Evolutionary conservation across 805 yeast species (phyloP).

Genomic region (Nakazawaea ambrosiae): DNA sequence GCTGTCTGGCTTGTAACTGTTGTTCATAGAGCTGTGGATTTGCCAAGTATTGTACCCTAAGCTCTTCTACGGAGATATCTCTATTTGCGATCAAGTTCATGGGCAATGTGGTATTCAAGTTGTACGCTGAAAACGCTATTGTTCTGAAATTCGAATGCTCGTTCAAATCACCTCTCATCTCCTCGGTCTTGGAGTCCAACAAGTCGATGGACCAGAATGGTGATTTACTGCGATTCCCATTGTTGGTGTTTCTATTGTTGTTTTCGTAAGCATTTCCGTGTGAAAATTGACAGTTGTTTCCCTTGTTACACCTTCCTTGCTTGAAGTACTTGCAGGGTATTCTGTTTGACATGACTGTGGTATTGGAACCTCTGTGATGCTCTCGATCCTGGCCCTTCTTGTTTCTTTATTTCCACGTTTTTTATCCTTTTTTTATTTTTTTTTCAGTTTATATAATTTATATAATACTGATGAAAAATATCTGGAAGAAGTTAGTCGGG

Average conservation of each 20-base stretch:
- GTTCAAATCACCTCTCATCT: constrained; percentile 20
- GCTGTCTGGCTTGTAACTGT: constrained; percentile 32
- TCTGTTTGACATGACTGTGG: constrained; percentile 16
- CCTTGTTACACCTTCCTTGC: constrained; percentile 35
- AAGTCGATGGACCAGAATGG: constrained; percentile 19
- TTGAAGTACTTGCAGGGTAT: constrained; percentile 37
- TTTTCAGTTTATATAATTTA: too few relatives aligned
- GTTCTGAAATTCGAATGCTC: constrained; percentile 20
- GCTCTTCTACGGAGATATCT: constrained; percentile 49
- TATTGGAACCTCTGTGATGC: neutral
- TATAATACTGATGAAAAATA: too few relatives aligned
- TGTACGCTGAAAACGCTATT: constrained; percentile 35
- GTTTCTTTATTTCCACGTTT: too few relatives aligned
- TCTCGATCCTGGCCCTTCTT: too few relatives aligned
- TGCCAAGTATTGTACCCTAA: constrained; percentile 36
- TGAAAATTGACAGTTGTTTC: constrained; percentile 34
- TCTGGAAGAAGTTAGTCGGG: too few relatives aligned
- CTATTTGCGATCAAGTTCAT: constrained; percentile 42
- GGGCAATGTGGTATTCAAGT: constrained; percentile 40
- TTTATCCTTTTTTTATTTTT: too few relatives aligned
- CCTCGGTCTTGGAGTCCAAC: constrained; percentile 20
- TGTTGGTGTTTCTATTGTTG: constrained; percentile 2
- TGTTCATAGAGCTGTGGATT: constrained; percentile 35
- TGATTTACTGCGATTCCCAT: constrained; percentile 1
- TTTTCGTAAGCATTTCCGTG: constrained; percentile 24